Evolutionary conservation across 108 stramenopile species (phyloP), one percentile per base, ranked within the genome.

Genomic region (Cyclostephanos tholiformis): DNA sequence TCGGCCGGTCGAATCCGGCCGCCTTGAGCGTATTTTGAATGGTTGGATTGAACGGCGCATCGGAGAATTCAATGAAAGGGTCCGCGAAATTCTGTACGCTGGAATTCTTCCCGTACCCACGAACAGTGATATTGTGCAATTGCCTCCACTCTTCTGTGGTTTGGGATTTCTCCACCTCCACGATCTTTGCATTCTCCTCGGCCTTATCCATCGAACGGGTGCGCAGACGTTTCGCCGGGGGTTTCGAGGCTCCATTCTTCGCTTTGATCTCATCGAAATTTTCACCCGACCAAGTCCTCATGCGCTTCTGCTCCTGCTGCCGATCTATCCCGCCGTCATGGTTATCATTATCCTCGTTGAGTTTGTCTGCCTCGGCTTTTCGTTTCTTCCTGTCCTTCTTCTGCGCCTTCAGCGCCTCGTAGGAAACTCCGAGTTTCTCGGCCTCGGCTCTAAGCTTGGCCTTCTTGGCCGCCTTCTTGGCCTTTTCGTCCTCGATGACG

Each of bases 151-250:
- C 94, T 22, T 87, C 87, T n/a, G 91, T 72, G 20, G 86, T 75
- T 38, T 88, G 60, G 6, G 74, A 52, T 49, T 74, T 75, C 61
- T 85, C 84, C 51, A 74, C 87, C 14, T 76, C 43, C 16, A 71
- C 74, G 9, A 69, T 72, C 59, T 69, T 71, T 30, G 75, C 58
- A 36, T 76, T 74, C 63, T 90, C 93, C 74, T 94, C 93, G 14
- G 83, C 78, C 65, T 76, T 80, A 67, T 95, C 94, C 91, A 95
- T 91, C n/a, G 91, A 92, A 14, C 94, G 82, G 20, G 94, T 95
- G 26, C 94, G 80, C 27, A 85, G 71, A 22, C 87, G 84, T 57
- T 88, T 82, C 12, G 64, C 65, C 17, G 56, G 64, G 11, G 50
- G 66, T 55, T 19, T 64, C 4, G 29, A 16, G 20, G 49, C 63